Base-by-base conservation (phyloP, 1,284 basidiomycete genomes). In the Trichosporon sp. region DNA sequence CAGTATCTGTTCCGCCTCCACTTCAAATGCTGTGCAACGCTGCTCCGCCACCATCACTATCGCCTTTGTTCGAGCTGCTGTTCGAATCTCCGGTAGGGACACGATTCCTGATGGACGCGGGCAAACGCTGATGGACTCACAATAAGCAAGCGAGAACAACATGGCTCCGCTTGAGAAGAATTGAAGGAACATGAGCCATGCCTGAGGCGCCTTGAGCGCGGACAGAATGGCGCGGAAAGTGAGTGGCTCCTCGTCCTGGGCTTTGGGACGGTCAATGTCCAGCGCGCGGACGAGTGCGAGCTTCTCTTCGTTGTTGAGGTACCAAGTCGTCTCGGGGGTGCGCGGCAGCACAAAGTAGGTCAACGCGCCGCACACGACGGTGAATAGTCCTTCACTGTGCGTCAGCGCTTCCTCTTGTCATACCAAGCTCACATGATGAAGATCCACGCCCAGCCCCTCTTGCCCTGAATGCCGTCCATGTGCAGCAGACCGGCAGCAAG, bases 111-210 rank as follows among this genome's bases (percentile, higher is more conserved):
- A n/a, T n/a, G n/a, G n/a, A n/a, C n/a, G n/a, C n/a, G n/a, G n/a
- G n/a, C n/a, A 4, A 3, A 3, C 4, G 13, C 10, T 5, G 29
- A 3, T 13, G 4, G 9, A 64, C 70, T 69, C n/a, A 68, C 65
- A 73, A 70, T 84, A 81, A 6, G 84, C 84, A 23, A 85, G 73
- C 68, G 84, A 84, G 69, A 84, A 84, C 68, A 84, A 84, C 34
- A 61, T 61, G 21, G 37, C 52, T 19, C 65, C 65, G 2, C 34
- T 46, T 1, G 62, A 49, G 64, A 73, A 73, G 65, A 73, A 72
- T 52, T 68, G 66, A 52, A 61, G 14, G 49, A 69, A 66, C 59
- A 72, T 66, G 58, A 70, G 33, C 72, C 70, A 73, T 25, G 66
- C 61, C 52, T 73, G 72, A 7, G 68, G 67, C n/a, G 66, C 60